Base-by-base conservation (phyloP, 148 eudicot species). In the Agrostemma githago region DNA sequence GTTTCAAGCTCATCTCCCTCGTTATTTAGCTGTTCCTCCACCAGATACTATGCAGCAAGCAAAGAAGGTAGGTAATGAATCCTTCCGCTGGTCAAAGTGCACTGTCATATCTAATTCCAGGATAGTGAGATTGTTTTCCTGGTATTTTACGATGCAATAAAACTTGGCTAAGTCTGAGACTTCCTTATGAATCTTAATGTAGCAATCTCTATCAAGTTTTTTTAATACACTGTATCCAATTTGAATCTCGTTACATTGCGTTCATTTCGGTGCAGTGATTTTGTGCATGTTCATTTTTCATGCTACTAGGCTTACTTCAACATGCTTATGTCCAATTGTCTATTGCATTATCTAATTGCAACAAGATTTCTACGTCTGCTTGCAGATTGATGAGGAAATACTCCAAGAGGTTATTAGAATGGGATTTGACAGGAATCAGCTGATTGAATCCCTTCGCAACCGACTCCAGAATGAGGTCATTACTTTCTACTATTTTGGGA, bases 1-100 rank as follows among this genome's bases (percentile, higher is more conserved):
- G 98, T 95, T 95, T 74, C 92, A 86, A 85, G 88, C 90, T 82
- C 97, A 84, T 87, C 93, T 95, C 79, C 97, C 98, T 2, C 97
- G 97, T 51, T 95, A 95, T 78, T 84, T 95, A 66, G 93, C 97
- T 51, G 98, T 95, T 54, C 92, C 97, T 65, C 98, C 98, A 70
- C 98, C 96, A 19, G 97, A 95, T 85, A 83, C 98, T 77, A 62
- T 80, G 80, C 98, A 92, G 67, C 98, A 90, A 78, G 97, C 93
- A 41, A 90, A 88, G 82, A 95, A 95, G 97, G 98, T 89, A 62
- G 62, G 83, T 76, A 62, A 34, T 42, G 39, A 19, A 59, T 17
- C 26, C 62, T 65, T 56, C 39, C 38, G 68, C 19, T 38, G 44
- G 44, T 38, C 44, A 64, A 64, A 64, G 40, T 12, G 43, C 44